phyloP scores from a whole-genome alignment of 2,329 filamentous ascomycete genomes.

The Mariannaea elegans region DNA sequence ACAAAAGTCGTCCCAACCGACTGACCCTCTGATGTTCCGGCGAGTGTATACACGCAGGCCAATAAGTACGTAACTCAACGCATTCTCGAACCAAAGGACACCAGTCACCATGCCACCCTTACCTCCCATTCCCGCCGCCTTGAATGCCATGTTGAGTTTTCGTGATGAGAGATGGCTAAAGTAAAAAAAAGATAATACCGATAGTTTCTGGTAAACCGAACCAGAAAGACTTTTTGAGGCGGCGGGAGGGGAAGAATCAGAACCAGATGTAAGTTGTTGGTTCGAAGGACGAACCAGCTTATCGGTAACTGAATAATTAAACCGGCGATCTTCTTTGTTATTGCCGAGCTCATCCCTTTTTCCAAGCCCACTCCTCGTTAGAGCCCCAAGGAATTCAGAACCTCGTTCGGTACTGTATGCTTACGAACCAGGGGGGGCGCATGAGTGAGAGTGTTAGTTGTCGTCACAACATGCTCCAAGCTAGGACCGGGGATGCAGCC shows the following conservation, averaged over 20 bases:
- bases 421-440: not conserved
- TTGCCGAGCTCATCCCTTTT: constrained; percentile 3
- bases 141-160: not conserved
- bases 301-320: constrained; percentile 6
- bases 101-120: constrained; percentile 19
- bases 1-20: constrained; percentile 25
- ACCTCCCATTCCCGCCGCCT: constrained; percentile 4
- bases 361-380: not conserved
- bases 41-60: constrained; percentile 21
- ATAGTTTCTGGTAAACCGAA: not conserved
- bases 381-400: not conserved
- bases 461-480: not conserved
- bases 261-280: not conserved
- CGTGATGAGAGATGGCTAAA: not conserved
- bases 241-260: not conserved
- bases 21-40: constrained; percentile 18
- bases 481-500: too few species aligned
- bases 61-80: constrained; percentile 11
- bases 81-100: constrained; percentile 22
- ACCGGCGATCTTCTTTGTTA: not conserved
- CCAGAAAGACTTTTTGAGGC: not conserved
- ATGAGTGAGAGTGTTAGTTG: not conserved
- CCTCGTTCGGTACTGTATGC: not conserved
- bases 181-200: not conserved
- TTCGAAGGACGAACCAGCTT: not conserved